Evolutionary conservation across 2,329 filamentous ascomycete genomes (phyloP), one percentile per base, ranked within the genome.

Genomic region (Fusarium decemcellulare): DNA sequence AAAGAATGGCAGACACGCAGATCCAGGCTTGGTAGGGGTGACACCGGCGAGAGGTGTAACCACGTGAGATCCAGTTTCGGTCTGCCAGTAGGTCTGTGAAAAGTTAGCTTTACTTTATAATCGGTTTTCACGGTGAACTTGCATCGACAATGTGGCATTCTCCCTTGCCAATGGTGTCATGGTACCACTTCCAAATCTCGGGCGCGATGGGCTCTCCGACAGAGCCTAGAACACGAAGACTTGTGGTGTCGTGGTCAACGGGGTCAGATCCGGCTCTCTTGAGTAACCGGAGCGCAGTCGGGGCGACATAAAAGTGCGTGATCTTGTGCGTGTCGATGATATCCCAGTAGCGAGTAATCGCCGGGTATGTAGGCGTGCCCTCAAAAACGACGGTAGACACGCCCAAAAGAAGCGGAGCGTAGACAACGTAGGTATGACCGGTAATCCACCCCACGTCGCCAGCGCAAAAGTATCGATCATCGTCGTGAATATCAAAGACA

Each of bases 171-270:
- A 98, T 93, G 68, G 91, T 87, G 79, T 97, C 93, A 78, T 93
- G 93, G 82, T 97, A 98, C 95, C 95, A 98, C 82, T 97, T 97
- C 95, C 95, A 98, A 53, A 98, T 92, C 80, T 98, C 95, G 12
- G 95, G 93, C n/a, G 95, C 95, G 74, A 98, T 98, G 16, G 95
- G 95, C 83, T 98, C 95, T 69, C 95, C 95, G 51, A 98, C 95
- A 9, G 94, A 97, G 54, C 94, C 95, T 29, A 98, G 85, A 8
- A 98, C 91, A 76, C 95, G 88, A 61, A 98, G 87, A 72, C 92
- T 88, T 80, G 92, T 90, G 91, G 97, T 95, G 76, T 93, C 83
- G 76, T 92, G 89, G 2, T 62, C 37, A 82, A 93, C 92, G 75
- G 94, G 93, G 74, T 97, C 87, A 76, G 97, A 90, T 59, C 95